A percentile compares a stretch with the other conserved stretches of the same genome.
Conservation (phyloP, 176 grass and related monocot species). For the Rhynchospora breviuscula region DNA sequence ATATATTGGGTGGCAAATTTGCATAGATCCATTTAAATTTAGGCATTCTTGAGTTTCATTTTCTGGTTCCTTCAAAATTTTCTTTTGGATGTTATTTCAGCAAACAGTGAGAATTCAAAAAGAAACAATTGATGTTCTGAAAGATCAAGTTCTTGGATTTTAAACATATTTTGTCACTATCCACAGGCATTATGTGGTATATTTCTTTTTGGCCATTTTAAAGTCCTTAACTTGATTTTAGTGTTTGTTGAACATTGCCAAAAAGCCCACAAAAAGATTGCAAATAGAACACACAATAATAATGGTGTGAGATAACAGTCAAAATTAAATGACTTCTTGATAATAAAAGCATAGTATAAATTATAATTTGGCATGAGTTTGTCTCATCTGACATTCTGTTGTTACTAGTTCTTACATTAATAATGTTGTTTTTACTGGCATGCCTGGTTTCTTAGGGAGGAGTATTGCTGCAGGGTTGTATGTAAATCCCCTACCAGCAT, state of each 20-base stretch:
- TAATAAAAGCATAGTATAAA: neutral
- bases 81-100: conserved; percentile 37
- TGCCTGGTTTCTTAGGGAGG: conserved; percentile 51
- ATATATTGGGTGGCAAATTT: neutral
- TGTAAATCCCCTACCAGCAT: neutral
- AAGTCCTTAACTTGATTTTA: neutral
- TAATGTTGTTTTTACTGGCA: neutral
- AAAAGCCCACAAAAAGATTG: neutral
- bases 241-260: neutral
- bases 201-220: conserved; percentile 18
- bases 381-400: neutral
- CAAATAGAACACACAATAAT: neutral
- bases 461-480: conserved; percentile 19
- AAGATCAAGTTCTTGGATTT: conserved; percentile 97
- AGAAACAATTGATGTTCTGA: conserved; percentile 80
- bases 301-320: no score
- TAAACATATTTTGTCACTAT: conserved; percentile 91
- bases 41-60: neutral
- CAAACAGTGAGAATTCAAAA: conserved; percentile 72
- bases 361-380: neutral
- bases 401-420: neutral
- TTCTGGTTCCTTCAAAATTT: neutral
- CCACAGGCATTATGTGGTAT: conserved; percentile 89
- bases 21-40: neutral
- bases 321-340: neutral